Conservation (phyloP, 2,329 filamentous ascomycete genomes). For the Hypoxylon sp. region DNA sequence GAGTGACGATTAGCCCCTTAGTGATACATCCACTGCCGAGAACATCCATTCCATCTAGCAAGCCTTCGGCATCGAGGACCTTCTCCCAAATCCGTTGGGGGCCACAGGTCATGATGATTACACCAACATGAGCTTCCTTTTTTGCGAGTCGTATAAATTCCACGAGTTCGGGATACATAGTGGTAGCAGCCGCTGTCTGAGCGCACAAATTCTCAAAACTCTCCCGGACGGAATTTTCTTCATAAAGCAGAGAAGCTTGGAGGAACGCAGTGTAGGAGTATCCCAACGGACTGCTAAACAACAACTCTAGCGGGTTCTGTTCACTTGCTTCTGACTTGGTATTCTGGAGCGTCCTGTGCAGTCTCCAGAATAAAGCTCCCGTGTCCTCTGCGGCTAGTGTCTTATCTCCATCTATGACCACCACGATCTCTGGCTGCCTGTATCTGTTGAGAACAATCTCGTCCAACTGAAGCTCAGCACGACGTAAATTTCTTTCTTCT, state of each 20-base stretch:
- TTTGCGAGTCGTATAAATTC: conserved; percentile 58
- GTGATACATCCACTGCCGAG: conserved; percentile 67
- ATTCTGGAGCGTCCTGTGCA: neutral
- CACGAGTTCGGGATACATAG: conserved; percentile 64
- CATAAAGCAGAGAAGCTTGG: conserved; percentile 68
- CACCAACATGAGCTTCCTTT: conserved; percentile 58
- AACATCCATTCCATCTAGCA: conserved; percentile 62
- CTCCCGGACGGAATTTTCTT: conserved; percentile 58
- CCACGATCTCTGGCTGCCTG: conserved; percentile 58
- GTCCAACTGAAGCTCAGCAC: neutral
- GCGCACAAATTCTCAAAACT: conserved; percentile 64
- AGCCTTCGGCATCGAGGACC: conserved; percentile 61
- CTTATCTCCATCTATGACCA: conserved; percentile 72
- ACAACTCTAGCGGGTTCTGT: conserved; percentile 55
- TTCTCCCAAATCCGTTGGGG: conserved; percentile 69
- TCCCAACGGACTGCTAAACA: conserved; percentile 64
- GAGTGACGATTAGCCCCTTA: conserved; percentile 67
- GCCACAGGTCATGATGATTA: conserved; percentile 70
- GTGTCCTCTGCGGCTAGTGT: conserved; percentile 68
- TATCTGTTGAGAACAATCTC: neutral
- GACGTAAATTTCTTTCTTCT: neutral
- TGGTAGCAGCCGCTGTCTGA: conserved; percentile 59
- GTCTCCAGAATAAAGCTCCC: conserved; percentile 65
- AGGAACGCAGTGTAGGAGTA: conserved; percentile 70
- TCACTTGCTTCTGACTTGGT: neutral